Percentiles rank a stretch among this genome's conserved stretches.
Evolutionary conservation across 306 rosid genomes (phyloP).

Genomic region (Prunus mongolica): DNA sequence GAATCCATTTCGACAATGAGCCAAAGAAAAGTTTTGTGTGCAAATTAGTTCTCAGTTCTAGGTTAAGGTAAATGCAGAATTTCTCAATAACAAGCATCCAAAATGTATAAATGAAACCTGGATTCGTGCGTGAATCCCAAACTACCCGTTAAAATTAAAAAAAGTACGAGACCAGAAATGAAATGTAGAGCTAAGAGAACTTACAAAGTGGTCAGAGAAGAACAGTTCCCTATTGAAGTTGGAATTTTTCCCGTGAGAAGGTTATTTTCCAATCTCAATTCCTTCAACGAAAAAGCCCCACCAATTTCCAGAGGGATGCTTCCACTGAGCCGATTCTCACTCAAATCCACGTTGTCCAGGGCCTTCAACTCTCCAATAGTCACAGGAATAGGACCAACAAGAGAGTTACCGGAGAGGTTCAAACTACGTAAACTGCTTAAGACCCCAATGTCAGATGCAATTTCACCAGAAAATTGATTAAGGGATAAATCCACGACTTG

Average conservation of each 20-base stretch:
- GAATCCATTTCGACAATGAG: neutral
- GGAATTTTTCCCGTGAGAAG: conserved; percentile 64
- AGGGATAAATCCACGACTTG: conserved; percentile 74
- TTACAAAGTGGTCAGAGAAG: conserved; percentile 71
- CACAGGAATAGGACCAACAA: conserved; percentile 67
- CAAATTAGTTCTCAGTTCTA: neutral
- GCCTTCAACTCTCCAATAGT: conserved; percentile 59
- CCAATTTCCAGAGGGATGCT: conserved; percentile 72
- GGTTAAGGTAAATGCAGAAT: neutral
- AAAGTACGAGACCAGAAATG: neutral
- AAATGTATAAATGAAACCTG: no score
- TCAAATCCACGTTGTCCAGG: conserved; percentile 63
- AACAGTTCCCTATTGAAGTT: conserved; percentile 63
- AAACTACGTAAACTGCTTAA: conserved; percentile 61
- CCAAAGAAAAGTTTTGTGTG: neutral
- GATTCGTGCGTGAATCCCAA: neutral
- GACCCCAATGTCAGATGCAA: conserved; percentile 47
- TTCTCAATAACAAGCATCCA: neutral
- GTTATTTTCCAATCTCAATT: conserved; percentile 66
- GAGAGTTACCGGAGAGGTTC: conserved; percentile 66
- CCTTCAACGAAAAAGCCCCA: conserved; percentile 57
- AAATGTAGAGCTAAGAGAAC: conserved; percentile 36
- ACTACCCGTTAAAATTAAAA: neutral
- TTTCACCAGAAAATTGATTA: conserved; percentile 71
- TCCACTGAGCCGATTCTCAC: conserved; percentile 68